Percentiles rank a stretch among this genome's conserved stretches.
Conservation (phyloP, 331 rosid species). For the Malus hybrid region DNA sequence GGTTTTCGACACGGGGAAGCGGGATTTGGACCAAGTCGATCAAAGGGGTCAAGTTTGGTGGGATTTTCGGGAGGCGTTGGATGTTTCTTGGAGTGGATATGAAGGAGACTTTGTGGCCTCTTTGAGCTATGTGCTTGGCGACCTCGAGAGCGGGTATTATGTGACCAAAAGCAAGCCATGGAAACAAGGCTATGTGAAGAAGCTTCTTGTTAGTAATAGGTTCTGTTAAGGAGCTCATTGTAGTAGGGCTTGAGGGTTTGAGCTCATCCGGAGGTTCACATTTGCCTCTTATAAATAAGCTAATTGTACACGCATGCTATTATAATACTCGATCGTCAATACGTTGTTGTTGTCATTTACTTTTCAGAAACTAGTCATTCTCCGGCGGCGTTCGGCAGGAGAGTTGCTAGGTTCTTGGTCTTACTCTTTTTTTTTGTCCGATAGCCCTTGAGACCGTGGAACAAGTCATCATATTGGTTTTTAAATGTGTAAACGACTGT, state of each 20-base stretch:
- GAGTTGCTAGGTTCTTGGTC: no score
- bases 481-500: no score
- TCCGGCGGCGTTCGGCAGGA: no score
- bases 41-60: neutral
- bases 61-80: conserved; percentile 42
- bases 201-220: neutral
- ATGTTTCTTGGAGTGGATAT: conserved; percentile 51
- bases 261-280: neutral
- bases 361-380: no score
- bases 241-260: neutral
- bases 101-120: conserved; percentile 40
- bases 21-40: conserved; percentile 28
- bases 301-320: neutral
- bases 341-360: no score
- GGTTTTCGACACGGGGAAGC: conserved; percentile 16
- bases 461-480: no score
- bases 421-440: no score
- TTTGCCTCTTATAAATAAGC: neutral
- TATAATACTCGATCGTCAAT: neutral
- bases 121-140: conserved; percentile 39
- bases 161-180: conserved; percentile 71
- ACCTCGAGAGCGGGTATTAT: conserved; percentile 40
- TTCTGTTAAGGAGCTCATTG: conserved; percentile 1
- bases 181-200: conserved; percentile 46
- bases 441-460: no score